These are phyloP conservation scores for Coemansia reversa DNA, from an alignment of 192 early-diverging fungal genomes.

Conservation along the genomic window DNA sequence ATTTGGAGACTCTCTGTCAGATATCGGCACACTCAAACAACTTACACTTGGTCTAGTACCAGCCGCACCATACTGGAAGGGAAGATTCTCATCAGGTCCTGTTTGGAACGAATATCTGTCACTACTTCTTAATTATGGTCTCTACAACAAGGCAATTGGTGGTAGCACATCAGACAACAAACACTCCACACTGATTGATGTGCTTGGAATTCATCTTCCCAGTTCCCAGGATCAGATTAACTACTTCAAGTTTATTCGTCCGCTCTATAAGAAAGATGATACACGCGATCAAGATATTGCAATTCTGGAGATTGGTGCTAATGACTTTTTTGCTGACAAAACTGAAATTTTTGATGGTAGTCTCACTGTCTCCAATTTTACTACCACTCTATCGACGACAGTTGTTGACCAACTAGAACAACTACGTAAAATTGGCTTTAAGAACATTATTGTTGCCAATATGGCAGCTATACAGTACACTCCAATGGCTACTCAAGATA, in stretches of 20 bases:
- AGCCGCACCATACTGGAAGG: conserved; percentile 30
- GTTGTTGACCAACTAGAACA: conserved; percentile 32
- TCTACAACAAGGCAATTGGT: conserved; percentile 40
- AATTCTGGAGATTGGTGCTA: conserved; percentile 31
- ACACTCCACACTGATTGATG: conserved; percentile 16
- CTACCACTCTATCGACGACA: conserved; percentile 10
- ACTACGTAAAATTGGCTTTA: conserved; percentile 28
- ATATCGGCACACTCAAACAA: conserved; percentile 32
- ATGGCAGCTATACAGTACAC: conserved; percentile 40
- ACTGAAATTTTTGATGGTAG: neutral
- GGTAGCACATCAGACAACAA: conserved; percentile 29
- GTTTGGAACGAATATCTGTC: conserved; percentile 44
- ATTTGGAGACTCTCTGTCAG: conserved; percentile 40
- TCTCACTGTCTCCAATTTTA: conserved; percentile 15
- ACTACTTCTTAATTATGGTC: conserved; percentile 13
- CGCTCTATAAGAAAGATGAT: conserved; percentile 9
- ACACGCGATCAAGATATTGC: conserved; percentile 25
- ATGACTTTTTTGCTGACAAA: conserved; percentile 32
- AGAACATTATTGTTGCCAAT: conserved; percentile 32
- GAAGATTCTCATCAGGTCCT: conserved; percentile 34
- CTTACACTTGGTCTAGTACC: conserved; percentile 31
- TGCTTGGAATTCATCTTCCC: conserved; percentile 23
- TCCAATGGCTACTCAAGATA: conserved; percentile 7
- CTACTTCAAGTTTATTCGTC: conserved; percentile 28
- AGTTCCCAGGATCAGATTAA: conserved; percentile 41